phyloP scores from a whole-genome alignment of 1,284 basidiomycete genomes.

The Vanrija humicola region DNA sequence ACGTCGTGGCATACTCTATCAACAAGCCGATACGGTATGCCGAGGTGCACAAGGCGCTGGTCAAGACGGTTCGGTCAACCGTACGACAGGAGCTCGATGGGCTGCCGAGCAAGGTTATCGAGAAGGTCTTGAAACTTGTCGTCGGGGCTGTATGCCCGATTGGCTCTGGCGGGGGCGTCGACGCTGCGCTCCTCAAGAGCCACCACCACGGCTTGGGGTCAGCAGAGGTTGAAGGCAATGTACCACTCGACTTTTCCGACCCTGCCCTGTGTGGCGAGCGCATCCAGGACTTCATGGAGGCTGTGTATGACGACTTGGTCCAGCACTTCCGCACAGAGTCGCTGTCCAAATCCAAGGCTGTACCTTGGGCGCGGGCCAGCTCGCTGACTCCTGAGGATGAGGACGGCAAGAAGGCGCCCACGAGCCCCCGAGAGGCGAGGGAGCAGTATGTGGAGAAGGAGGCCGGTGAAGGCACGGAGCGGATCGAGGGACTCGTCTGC shows the following conservation, averaged over 20 bases:
- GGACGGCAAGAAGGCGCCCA: slow-evolving; percentile 7
- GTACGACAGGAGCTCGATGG: slow-evolving; percentile 55
- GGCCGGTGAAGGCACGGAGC: slow-evolving; percentile 56
- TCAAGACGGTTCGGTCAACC: slow-evolving; percentile 58
- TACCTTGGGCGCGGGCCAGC: slow-evolving; percentile 25
- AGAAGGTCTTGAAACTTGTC: slow-evolving; percentile 54
- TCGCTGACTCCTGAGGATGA: slow-evolving; percentile 9
- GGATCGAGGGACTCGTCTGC: slow-evolving; percentile 66
- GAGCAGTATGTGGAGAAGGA: slow-evolving; percentile 49
- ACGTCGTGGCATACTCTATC: slow-evolving; percentile 43
- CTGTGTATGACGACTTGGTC: slow-evolving; percentile 57
- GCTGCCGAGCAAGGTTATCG: slow-evolving; percentile 61
- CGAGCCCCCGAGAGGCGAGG: slow-evolving; percentile 6
- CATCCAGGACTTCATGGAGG: slow-evolving; percentile 71
- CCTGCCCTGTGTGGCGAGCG: slow-evolving; percentile 53
- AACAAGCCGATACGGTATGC: slow-evolving; percentile 37
- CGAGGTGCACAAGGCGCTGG: slow-evolving; percentile 60
- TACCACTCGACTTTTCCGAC: slow-evolving; percentile 33
- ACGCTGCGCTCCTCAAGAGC: slow-evolving; percentile 28
- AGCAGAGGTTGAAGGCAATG: background rate
- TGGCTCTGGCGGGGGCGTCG: slow-evolving; percentile 4
- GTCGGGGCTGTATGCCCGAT: slow-evolving; percentile 25
- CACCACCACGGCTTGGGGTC: slow-evolving; percentile 17
- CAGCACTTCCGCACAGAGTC: slow-evolving; percentile 35
- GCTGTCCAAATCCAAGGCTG: background rate